phyloP scores from a whole-genome alignment of 805 yeast genomes.

The Ascoidea asiatica region DNA sequence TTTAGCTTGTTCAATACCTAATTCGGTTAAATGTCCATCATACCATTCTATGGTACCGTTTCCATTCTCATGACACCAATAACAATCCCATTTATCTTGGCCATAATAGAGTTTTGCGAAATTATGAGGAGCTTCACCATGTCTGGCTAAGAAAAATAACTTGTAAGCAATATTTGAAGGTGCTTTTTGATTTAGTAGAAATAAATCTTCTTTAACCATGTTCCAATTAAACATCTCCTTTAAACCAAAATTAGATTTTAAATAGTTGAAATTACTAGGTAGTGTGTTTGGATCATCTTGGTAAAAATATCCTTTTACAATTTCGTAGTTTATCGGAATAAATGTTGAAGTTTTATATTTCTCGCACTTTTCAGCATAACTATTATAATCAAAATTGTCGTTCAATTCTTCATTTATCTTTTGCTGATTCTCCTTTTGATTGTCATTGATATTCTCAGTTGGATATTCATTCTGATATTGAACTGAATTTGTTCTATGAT shows the following conservation, averaged over 20 bases:
- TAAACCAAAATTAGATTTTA: not conserved
- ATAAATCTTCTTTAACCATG: not conserved
- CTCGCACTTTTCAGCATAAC: too few relatives aligned
- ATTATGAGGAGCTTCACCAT: constrained; percentile 43
- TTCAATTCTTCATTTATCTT: too few relatives aligned
- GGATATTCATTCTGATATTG: too few relatives aligned
- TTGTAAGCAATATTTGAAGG: constrained; percentile 23
- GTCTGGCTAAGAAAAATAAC: constrained; percentile 33
- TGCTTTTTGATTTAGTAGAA: constrained; percentile 18
- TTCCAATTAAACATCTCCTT: not conserved
- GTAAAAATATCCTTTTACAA: not conserved
- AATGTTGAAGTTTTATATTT: not conserved
- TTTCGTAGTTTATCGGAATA: not conserved
- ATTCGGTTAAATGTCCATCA: constrained; percentile 34
- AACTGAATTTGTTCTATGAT: too few relatives aligned
- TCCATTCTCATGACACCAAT: constrained; percentile 28
- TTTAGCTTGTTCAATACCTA: constrained; percentile 30
- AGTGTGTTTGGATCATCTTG: not conserved
- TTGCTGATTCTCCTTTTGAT: too few relatives aligned
- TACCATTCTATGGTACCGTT: constrained; percentile 36
- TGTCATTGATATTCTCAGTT: too few relatives aligned
- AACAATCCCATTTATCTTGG: constrained; percentile 28
- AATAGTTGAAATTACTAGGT: not conserved
- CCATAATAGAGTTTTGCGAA: constrained; percentile 33
- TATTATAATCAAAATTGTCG: too few relatives aligned